Evolutionary conservation across 371 early-diverging fungal genomes (phyloP).

Genomic region (Actinomortierella wolfii): DNA sequence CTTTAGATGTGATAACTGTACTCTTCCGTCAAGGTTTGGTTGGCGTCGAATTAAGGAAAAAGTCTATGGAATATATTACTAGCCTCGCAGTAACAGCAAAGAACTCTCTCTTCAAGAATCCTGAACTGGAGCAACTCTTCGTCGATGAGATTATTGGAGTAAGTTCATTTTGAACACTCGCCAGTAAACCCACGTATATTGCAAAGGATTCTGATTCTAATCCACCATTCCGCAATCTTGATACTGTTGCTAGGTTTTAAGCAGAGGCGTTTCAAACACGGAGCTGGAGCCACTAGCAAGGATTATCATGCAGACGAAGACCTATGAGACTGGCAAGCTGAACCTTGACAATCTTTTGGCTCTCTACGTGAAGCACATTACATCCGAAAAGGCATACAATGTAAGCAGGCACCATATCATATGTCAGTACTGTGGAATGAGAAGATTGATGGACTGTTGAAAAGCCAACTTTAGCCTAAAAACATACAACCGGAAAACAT

Average conservation of each 20-base stretch:
- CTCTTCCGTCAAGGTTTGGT: slow-evolving; percentile 36
- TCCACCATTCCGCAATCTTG: too few relatives aligned
- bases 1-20: slow-evolving; percentile 33
- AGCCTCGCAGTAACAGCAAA: slow-evolving; percentile 22
- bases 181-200: neutral
- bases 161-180: neutral
- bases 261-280: slow-evolving; percentile 15
- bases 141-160: slow-evolving; percentile 20
- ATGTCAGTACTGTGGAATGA: too few relatives aligned
- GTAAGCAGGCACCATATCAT: slow-evolving; percentile 10
- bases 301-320: slow-evolving; percentile 35
- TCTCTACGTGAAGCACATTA: slow-evolving; percentile 22
- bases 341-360: slow-evolving; percentile 19
- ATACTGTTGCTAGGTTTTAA: neutral
- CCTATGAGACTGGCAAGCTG: slow-evolving; percentile 24
- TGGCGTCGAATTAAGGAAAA: slow-evolving; percentile 26
- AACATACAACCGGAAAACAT: too few relatives aligned
- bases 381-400: slow-evolving; percentile 26
- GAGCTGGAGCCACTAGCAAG: slow-evolving; percentile 31
- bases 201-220: too few relatives aligned
- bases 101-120: slow-evolving; percentile 21
- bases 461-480: too few relatives aligned
- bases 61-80: slow-evolving; percentile 30
- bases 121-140: slow-evolving; percentile 37
- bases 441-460: too few relatives aligned